Base-by-base conservation (phyloP, 768 basidiomycete species). In the Trametes meyenii region DNA sequence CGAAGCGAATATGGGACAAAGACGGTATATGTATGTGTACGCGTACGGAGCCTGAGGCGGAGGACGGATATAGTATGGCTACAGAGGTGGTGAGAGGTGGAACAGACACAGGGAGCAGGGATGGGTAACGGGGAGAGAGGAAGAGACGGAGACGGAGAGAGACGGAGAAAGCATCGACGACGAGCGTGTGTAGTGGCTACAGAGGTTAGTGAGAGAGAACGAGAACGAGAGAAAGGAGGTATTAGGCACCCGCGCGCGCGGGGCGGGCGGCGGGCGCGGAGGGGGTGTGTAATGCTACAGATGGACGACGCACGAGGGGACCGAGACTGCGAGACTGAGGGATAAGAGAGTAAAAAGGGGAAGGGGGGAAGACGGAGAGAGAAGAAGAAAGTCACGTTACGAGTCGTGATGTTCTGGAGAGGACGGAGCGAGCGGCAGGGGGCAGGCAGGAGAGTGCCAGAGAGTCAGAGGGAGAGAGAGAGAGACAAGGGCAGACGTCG, bases 121-220 rank as follows among this genome's bases (percentile, higher is more conserved):
- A n/a, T n/a, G n/a, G n/a, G n/a, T n/a, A n/a, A n/a, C n/a, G n/a
- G n/a, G n/a, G n/a, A n/a, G n/a, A n/a, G n/a, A n/a, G n/a, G n/a
- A n/a, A n/a, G n/a, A n/a, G n/a, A n/a, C n/a, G n/a, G n/a, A n/a
- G n/a, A n/a, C n/a, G n/a, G n/a, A n/a, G n/a, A n/a, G n/a, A n/a
- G n/a, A n/a, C n/a, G n/a, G n/a, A n/a, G n/a, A n/a, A n/a, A n/a
- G 56, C 33, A 43, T 2, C 13, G 29, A 35, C n/a, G 44, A 35
- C 17, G 11, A 35, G 44, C 42, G 23, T 35, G n/a, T 43, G n/a
- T 52, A 52, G 57, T 58, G 44, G 61, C 61, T 62, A 62, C 61
- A 62, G 55, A 43, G 60, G 50, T 35, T 46, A 24, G 44, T 19
- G 55, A 49, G 35, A 33, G 26, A 5, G n/a, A 26, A 36, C 11